Percentiles rank a stretch among this genome's conserved stretches.
phyloP scores from a whole-genome alignment of 192 early-diverging fungal species.

The Backusella psychrophila region DNA sequence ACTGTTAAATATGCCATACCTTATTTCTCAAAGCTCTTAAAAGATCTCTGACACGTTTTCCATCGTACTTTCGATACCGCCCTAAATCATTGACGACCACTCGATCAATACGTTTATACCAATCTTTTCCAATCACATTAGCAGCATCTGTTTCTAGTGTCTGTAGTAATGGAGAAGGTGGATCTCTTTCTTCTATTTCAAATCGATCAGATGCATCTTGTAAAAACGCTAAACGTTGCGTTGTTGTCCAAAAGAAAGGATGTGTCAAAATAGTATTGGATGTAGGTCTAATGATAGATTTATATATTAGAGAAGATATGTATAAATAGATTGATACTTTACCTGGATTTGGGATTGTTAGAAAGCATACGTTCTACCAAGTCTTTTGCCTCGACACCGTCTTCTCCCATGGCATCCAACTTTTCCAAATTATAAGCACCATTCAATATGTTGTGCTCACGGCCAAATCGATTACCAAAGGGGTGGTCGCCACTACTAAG shows the following conservation, averaged over 20 bases:
- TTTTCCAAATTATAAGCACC: slow-evolving; percentile 69
- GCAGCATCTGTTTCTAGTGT: slow-evolving; percentile 59
- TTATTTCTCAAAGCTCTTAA: slow-evolving; percentile 92
- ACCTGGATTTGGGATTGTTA: slow-evolving; percentile 68
- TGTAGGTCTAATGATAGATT: slow-evolving; percentile 58
- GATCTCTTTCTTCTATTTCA: slow-evolving; percentile 81
- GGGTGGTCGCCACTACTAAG: slow-evolving; percentile 90
- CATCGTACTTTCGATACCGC: slow-evolving; percentile 94
- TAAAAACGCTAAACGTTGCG: slow-evolving; percentile 83
- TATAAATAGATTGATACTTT: neutral
- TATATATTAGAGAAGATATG: neutral
- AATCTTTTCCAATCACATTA: slow-evolving; percentile 69
- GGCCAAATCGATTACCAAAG: slow-evolving; percentile 88
- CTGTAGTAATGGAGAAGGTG: slow-evolving; percentile 62
- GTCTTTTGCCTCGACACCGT: slow-evolving; percentile 84
- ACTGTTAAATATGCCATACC: slow-evolving; percentile 39
- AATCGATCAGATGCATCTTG: slow-evolving; percentile 95
- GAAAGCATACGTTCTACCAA: slow-evolving; percentile 89
- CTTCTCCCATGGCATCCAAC: slow-evolving; percentile 68
- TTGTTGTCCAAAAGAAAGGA: slow-evolving; percentile 93
- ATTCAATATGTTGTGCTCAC: slow-evolving; percentile 89
- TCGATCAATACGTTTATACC: slow-evolving; percentile 73
- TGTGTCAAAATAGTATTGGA: slow-evolving; percentile 78
- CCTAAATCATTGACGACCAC: slow-evolving; percentile 77
- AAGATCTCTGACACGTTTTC: slow-evolving; percentile 77